Conservation (phyloP, 768 basidiomycete species). For the Chlorophyllum brunneum region DNA sequence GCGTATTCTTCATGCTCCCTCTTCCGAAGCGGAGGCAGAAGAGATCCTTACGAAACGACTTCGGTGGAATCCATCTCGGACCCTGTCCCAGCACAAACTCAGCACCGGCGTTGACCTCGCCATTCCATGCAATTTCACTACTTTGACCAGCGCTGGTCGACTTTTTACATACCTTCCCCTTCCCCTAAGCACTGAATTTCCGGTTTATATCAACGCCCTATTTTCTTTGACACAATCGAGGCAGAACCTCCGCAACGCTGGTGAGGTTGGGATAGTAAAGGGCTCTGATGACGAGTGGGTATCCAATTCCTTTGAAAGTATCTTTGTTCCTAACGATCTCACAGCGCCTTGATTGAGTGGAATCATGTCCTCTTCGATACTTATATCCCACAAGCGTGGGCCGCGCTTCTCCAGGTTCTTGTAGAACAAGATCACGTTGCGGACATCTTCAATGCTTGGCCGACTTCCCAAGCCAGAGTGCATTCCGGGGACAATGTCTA, state of each 20-base stretch:
- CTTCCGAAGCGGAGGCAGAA: constrained; percentile 22
- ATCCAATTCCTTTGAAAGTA: neutral
- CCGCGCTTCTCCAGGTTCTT: constrained; percentile 28
- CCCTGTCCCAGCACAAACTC: constrained; percentile 38
- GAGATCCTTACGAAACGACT: constrained; percentile 22
- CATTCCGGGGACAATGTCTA: constrained; percentile 37
- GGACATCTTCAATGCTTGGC: constrained; percentile 38
- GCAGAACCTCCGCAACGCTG: constrained; percentile 39
- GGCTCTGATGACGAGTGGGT: constrained; percentile 40
- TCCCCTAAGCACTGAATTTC: constrained; percentile 41
- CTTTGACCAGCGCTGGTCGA: constrained; percentile 24
- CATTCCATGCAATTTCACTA: constrained; percentile 22
- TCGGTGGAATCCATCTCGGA: constrained; percentile 19
- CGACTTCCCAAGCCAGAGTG: constrained; percentile 25
- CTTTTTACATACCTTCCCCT: constrained; percentile 49
- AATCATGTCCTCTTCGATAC: constrained; percentile 40
- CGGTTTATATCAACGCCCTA: constrained; percentile 40
- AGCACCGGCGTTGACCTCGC: constrained; percentile 35
- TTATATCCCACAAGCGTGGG: constrained; percentile 44
- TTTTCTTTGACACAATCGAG: constrained; percentile 45
- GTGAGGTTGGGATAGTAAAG: constrained; percentile 33
- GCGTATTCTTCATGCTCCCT: constrained; percentile 30
- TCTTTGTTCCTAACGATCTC: no score
- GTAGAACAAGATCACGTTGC: constrained; percentile 17
- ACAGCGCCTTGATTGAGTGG: constrained; percentile 45